Evolutionary conservation across 2,329 filamentous ascomycete species (phyloP).

Genomic region (Arthrobotrys musiformis): DNA sequence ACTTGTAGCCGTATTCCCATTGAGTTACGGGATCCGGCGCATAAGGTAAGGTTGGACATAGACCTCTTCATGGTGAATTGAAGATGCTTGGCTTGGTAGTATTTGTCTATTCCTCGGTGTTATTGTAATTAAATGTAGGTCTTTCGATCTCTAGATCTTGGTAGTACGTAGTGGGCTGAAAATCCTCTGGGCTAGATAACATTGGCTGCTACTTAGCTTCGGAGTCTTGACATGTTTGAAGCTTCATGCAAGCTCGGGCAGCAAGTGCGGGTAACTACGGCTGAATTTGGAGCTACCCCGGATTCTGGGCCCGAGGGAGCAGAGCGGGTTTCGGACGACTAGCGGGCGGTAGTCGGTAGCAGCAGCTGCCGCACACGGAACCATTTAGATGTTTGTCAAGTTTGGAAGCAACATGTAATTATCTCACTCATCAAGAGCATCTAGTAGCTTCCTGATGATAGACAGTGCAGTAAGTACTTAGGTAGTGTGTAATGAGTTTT

Average conservation of each 20-base stretch:
- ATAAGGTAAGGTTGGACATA: background rate
- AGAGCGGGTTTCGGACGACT: background rate
- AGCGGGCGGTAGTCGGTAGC: background rate
- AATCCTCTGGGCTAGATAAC: background rate
- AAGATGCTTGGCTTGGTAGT: background rate
- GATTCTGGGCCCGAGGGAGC: constrained; percentile 14
- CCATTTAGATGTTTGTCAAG: constrained; percentile 4
- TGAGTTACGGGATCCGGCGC: background rate
- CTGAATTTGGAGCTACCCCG: constrained; percentile 32
- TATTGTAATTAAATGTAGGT: background rate
- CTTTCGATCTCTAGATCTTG: background rate
- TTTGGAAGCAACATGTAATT: background rate
- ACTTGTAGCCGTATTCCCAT: background rate
- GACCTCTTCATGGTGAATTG: constrained; percentile 13
- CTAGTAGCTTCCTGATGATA: background rate
- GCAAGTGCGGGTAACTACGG: constrained; percentile 36
- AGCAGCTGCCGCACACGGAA: background rate
- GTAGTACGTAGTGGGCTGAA: background rate
- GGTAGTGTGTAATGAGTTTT: background rate
- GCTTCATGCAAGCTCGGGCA: constrained; percentile 6
- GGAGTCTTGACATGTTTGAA: background rate
- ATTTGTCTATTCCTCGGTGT: background rate
- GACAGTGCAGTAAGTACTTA: no score
- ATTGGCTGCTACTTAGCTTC: background rate
- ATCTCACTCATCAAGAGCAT: no score